These are phyloP conservation scores for Fusarium bulbicola DNA, from an alignment of 2,329 filamentous ascomycete genomes.

Conservation along the genomic window DNA sequence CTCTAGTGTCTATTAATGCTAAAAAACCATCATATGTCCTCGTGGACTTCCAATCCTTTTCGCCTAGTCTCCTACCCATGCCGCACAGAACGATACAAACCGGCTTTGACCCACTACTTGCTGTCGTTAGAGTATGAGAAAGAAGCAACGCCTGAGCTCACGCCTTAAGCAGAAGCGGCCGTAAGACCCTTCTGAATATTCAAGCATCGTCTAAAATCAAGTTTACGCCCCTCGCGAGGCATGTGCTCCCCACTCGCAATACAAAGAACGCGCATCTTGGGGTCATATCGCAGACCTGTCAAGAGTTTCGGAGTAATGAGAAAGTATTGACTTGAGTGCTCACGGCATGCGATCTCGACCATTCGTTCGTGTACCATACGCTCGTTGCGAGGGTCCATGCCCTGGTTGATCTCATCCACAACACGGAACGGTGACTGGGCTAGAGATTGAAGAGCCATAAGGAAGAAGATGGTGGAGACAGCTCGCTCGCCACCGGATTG, in stretches of 20 bases:
- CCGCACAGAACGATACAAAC: background rate
- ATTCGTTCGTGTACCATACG: slow-evolving; percentile 98
- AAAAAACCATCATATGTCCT: background rate
- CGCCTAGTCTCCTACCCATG: background rate
- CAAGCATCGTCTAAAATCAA: slow-evolving; percentile 61
- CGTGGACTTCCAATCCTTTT: slow-evolving; percentile 10
- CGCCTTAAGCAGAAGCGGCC: slow-evolving; percentile 43
- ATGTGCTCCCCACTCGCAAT: slow-evolving; percentile 89
- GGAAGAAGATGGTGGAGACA: slow-evolving; percentile 97
- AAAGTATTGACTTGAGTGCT: slow-evolving; percentile 88
- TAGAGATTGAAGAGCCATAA: slow-evolving; percentile 95
- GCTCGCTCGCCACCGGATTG: slow-evolving; percentile 97
- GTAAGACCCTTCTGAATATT: slow-evolving; percentile 53
- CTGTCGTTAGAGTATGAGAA: background rate
- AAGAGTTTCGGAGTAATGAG: slow-evolving; percentile 97
- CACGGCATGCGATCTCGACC: slow-evolving; percentile 94
- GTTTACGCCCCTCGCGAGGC: slow-evolving; percentile 61
- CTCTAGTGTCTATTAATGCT: background rate
- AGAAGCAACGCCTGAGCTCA: background rate
- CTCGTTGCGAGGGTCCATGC: slow-evolving; percentile 98
- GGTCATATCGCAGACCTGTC: slow-evolving; percentile 83
- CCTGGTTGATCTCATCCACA: slow-evolving; percentile 99
- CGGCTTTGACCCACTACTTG: background rate
- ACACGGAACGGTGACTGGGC: slow-evolving; percentile 96
- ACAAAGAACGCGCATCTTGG: slow-evolving; percentile 91